Evolutionary conservation across 257 asterid genomes (phyloP), one percentile per base, ranked within the genome.

Genomic region (Jasminum sambac): DNA sequence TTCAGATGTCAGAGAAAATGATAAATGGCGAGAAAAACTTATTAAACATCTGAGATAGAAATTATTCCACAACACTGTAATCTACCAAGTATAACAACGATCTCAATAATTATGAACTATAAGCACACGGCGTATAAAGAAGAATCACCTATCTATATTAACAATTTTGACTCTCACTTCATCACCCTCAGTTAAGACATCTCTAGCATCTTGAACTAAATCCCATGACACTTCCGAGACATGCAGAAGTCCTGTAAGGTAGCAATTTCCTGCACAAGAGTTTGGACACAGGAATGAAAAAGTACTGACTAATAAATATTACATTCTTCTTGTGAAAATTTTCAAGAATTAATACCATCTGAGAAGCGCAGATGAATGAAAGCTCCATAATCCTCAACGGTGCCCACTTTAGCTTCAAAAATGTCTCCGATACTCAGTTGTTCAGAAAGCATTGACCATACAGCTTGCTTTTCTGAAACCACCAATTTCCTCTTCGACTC

Each of bases 151-250:
- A 76, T 94, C 96, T 41, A 91, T 73, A 34, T 82, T 81, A 21
- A 86, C 67, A 67, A 91, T 63, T 84, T 91, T 94, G 73, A 88
- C 98, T 66, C 82, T 86, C 86, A 88, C 93, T 76, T 85, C 79
- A 37, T 94, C 97, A 40, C 96, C 96, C 82, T 82, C 96, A 0
- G 86, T 63, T 43, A 94, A 85, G 68, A 91, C 70, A 63, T 94
- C 99, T 69, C 96, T 86, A 16, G 79, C 90, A 50, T 94, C 98
- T 66, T 88, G 99, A 70, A 94, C 95, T 70, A 91, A 82, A 84
- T 94, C 99, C 99, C 99, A 94, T 2, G 99, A 94, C 42, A 94
- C 96, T 80, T 94, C 99, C 5, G 99, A 94, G 78, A 91, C 85
- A 74, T 94, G 99, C 66, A 94, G 95, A 59, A 91, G 88, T 60